These are phyloP conservation scores for Fusarium piperis DNA, from an alignment of 2,329 filamentous ascomycete genomes.

Conservation along the genomic window DNA sequence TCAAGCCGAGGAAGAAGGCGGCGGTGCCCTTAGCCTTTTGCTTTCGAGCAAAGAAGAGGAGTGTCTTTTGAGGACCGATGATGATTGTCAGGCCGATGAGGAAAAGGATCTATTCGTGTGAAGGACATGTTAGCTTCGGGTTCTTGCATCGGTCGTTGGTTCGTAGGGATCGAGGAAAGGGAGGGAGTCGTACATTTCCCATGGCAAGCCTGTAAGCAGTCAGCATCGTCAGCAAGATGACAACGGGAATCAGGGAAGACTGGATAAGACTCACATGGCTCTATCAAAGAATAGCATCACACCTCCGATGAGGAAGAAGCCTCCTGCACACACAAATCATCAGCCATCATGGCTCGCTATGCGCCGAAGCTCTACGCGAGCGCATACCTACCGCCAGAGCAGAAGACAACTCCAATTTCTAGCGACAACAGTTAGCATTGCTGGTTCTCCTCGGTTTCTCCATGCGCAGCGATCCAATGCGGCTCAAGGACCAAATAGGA, in stretches of 20 bases:
- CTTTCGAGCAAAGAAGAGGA: constrained; percentile 91
- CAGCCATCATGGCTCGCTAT: constrained; percentile 28
- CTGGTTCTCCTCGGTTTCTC: not conserved
- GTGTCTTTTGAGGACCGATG: constrained; percentile 90
- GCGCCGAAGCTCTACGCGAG: constrained; percentile 30
- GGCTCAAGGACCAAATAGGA: not conserved
- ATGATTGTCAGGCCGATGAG: constrained; percentile 95
- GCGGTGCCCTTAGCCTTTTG: constrained; percentile 93
- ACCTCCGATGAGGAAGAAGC: constrained; percentile 92
- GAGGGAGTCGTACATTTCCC: constrained; percentile 79
- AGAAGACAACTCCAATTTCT: constrained; percentile 98
- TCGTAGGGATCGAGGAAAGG: constrained; percentile 6
- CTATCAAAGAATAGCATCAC: constrained; percentile 98
- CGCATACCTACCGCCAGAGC: constrained; percentile 85
- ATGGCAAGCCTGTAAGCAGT: constrained; percentile 85
- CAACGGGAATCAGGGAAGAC: not conserved
- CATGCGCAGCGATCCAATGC: constrained; percentile 1
- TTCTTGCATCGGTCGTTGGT: constrained; percentile 23
- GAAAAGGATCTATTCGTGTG: constrained; percentile 82
- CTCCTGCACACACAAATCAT: constrained; percentile 65
- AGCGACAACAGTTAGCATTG: constrained; percentile 46
- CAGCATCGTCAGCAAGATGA: constrained; percentile 92
- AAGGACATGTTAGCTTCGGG: constrained; percentile 17
- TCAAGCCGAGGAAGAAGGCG: constrained; percentile 84
- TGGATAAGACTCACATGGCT: constrained; percentile 74